Evolutionary conservation across 2,329 filamentous ascomycete species (phyloP).

Genomic region (Epichloe sibirici): DNA sequence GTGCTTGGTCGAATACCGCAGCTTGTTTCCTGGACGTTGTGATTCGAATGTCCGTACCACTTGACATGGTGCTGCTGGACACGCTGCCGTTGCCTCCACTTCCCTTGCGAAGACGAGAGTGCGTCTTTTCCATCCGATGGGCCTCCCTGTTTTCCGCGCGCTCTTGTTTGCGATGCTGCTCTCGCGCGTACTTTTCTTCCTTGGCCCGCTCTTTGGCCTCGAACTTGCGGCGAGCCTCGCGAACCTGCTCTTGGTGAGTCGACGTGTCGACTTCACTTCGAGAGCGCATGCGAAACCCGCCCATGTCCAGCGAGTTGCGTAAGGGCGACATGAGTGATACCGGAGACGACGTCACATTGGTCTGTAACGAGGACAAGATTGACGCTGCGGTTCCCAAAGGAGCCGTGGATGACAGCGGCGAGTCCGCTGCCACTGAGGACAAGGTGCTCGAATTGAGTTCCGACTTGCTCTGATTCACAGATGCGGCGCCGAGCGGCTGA

Average conservation of each 20-base stretch:
- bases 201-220: slow-evolving; percentile 49
- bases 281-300: slow-evolving; percentile 46
- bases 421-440: slow-evolving; percentile 21
- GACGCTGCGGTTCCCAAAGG: slow-evolving; percentile 14
- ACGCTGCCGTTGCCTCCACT: slow-evolving; percentile 18
- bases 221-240: slow-evolving; percentile 49
- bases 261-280: slow-evolving; percentile 47
- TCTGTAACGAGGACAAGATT: slow-evolving; percentile 15
- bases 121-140: slow-evolving; percentile 34
- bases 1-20: slow-evolving; percentile 13
- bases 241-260: slow-evolving; percentile 43
- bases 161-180: slow-evolving; percentile 45
- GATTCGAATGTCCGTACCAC: slow-evolving; percentile 16
- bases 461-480: slow-evolving; percentile 30
- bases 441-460: slow-evolving; percentile 30
- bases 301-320: slow-evolving; percentile 45
- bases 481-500: slow-evolving; percentile 28
- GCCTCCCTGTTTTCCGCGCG: slow-evolving; percentile 46
- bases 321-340: slow-evolving; percentile 36
- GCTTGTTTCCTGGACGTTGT: slow-evolving; percentile 15
- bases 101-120: slow-evolving; percentile 29
- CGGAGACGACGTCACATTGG: slow-evolving; percentile 16
- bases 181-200: slow-evolving; percentile 49
- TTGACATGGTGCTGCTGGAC: slow-evolving; percentile 21
- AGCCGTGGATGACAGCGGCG: slow-evolving; percentile 20